phyloP scores from a whole-genome alignment of 2,329 filamentous ascomycete species.

The Pyrenochaeta sp. region DNA sequence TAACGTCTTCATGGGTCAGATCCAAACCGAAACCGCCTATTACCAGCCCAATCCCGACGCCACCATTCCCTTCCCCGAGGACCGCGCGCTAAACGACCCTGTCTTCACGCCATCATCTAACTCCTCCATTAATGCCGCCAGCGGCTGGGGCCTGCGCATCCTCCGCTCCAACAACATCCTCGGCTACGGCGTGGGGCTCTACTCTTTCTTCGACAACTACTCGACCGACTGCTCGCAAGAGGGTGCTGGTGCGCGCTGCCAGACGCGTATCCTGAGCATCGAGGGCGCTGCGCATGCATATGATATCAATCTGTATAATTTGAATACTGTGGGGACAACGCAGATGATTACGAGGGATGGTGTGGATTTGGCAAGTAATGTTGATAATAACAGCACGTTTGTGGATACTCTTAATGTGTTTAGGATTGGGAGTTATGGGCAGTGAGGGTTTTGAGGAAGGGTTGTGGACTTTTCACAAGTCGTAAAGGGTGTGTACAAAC shows the following conservation, averaged over 20 bases:
- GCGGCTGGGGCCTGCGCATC: slow-evolving; percentile 71
- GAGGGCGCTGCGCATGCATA: slow-evolving; percentile 47
- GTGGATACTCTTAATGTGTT: slow-evolving; percentile 46
- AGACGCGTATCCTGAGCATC: slow-evolving; percentile 58
- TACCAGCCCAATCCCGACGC: slow-evolving; percentile 84
- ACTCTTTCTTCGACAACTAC: slow-evolving; percentile 74
- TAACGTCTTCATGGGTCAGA: slow-evolving; percentile 81
- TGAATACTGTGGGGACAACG: slow-evolving; percentile 57
- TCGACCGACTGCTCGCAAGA: slow-evolving; percentile 44
- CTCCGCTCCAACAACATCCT: slow-evolving; percentile 63
- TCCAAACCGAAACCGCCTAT: slow-evolving; percentile 88
- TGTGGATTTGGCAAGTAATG: slow-evolving; percentile 51
- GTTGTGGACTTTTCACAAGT: too few relatives aligned
- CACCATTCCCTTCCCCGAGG: slow-evolving; percentile 68
- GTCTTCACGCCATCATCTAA: slow-evolving; percentile 68
- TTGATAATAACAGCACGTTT: slow-evolving; percentile 58
- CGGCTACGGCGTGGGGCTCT: slow-evolving; percentile 70
- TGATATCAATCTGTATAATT: slow-evolving; percentile 54
- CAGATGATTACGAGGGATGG: slow-evolving; percentile 57
- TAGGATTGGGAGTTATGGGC: slow-evolving; percentile 25
- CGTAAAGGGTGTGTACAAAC: too few relatives aligned
- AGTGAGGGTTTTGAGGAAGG: background rate
- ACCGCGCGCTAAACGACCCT: slow-evolving; percentile 69
- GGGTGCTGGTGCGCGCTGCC: slow-evolving; percentile 50
- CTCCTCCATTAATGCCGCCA: slow-evolving; percentile 42